A percentile compares a stretch with the other conserved stretches of the same genome.
Conservation (phyloP, 345 rosid species). For the Erucastrum elatum region DNA sequence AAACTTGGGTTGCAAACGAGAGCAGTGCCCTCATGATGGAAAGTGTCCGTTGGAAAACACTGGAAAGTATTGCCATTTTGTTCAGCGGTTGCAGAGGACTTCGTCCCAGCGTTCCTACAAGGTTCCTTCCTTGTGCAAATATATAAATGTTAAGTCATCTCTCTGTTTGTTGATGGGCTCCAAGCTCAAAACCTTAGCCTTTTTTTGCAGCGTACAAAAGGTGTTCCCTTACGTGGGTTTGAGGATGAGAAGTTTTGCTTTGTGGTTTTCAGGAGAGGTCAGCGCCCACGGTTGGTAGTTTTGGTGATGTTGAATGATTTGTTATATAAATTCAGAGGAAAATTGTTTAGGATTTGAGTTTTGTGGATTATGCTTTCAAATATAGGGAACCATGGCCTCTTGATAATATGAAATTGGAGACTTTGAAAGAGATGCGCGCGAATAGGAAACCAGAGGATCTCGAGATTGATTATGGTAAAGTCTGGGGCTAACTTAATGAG, state of each 20-base stretch:
- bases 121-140: conserved; percentile 45
- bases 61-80: conserved; percentile 90
- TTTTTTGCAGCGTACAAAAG: conserved; percentile 71
- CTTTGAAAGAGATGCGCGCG: conserved; percentile 70
- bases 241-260: conserved; percentile 91
- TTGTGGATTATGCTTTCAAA: conserved; percentile 13
- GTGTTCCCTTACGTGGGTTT: conserved; percentile 78
- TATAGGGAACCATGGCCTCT: conserved; percentile 85
- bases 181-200: conserved; percentile 1
- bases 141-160: neutral
- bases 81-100: conserved; percentile 91
- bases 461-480: conserved; percentile 77
- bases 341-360: conserved; percentile 1
- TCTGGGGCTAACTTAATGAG: neutral
- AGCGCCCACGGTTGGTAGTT: conserved; percentile 72
- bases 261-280: conserved; percentile 84
- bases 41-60: conserved; percentile 77
- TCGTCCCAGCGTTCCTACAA: conserved; percentile 87
- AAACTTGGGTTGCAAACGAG: conserved; percentile 34
- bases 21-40: conserved; percentile 96
- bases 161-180: conserved; percentile 7
- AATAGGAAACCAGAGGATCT: conserved; percentile 71
- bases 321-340: neutral
- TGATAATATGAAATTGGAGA: conserved; percentile 68
- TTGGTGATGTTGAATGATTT: neutral